Percentiles rank a stretch among this genome's conserved stretches.
phyloP scores from a whole-genome alignment of 2,329 filamentous ascomycete genomes.

The Phaeosphaeria sp. region DNA sequence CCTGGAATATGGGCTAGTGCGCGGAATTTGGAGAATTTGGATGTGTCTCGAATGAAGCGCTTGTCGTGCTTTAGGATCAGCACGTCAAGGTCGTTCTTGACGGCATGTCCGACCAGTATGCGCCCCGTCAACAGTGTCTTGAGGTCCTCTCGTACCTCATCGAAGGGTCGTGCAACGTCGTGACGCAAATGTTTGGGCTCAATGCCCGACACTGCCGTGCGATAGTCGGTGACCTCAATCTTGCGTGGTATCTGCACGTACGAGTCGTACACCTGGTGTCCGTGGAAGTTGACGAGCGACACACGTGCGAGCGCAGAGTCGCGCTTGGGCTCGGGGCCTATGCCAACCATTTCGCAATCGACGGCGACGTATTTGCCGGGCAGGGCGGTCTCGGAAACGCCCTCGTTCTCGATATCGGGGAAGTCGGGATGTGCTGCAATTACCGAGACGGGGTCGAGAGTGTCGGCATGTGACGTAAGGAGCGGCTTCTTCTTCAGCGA shows the following conservation, averaged over 20 bases:
- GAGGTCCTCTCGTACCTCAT: conserved; percentile 77
- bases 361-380: conserved; percentile 90
- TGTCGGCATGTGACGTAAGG: conserved; percentile 60
- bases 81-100: conserved; percentile 78
- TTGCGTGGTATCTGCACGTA: conserved; percentile 75
- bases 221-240: conserved; percentile 85
- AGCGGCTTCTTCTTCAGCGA: conserved; percentile 54
- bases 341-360: conserved; percentile 98
- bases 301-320: conserved; percentile 83
- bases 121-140: conserved; percentile 71
- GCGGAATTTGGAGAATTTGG: conserved; percentile 76
- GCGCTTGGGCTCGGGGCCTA: conserved; percentile 68
- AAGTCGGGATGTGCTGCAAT: conserved; percentile 51
- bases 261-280: conserved; percentile 90
- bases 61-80: conserved; percentile 80
- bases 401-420: conserved; percentile 53
- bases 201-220: conserved; percentile 86
- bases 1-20: conserved; percentile 67
- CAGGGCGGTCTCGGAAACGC: conserved; percentile 62
- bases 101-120: conserved; percentile 82
- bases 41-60: conserved; percentile 83
- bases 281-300: conserved; percentile 92
- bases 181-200: conserved; percentile 72
- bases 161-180: conserved; percentile 62
- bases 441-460: conserved; percentile 61